Evolutionary conservation across 768 basidiomycete genomes (phyloP).

Genomic region (Postia placenta): DNA sequence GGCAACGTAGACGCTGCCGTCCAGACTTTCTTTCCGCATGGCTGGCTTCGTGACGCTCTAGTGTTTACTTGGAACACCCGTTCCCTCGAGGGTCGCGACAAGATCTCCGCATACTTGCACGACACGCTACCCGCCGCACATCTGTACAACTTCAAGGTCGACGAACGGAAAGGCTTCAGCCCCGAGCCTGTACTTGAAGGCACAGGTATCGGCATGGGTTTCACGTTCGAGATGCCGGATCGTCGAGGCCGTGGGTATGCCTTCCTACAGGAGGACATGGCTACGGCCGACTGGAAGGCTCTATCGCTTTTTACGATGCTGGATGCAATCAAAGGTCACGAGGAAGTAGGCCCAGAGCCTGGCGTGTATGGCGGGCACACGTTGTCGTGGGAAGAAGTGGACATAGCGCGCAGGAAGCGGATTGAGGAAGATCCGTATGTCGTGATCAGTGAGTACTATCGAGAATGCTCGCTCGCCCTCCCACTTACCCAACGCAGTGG

Average conservation of each 20-base stretch:
- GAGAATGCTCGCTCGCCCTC: background rate
- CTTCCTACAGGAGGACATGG: slow-evolving; percentile 21
- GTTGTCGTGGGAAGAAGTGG: slow-evolving; percentile 22
- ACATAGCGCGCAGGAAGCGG: slow-evolving; percentile 24
- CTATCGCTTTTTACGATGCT: slow-evolving; percentile 13
- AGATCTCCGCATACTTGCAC: slow-evolving; percentile 28
- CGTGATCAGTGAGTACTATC: slow-evolving; percentile 30
- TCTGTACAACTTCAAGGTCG: slow-evolving; percentile 19
- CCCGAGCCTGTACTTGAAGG: slow-evolving; percentile 4
- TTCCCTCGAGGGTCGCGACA: slow-evolving; percentile 27
- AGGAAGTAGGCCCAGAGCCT: slow-evolving; percentile 25
- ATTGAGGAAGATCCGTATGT: slow-evolving; percentile 35
- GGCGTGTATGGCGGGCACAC: slow-evolving; percentile 31
- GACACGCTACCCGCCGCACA: slow-evolving; percentile 16
- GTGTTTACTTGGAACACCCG: slow-evolving; percentile 39
- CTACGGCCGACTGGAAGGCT: slow-evolving; percentile 29
- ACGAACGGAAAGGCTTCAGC: slow-evolving; percentile 6
- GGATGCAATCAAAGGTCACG: slow-evolving; percentile 27
- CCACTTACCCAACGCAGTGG: slow-evolving; percentile 25
- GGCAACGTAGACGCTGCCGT: slow-evolving; percentile 19
- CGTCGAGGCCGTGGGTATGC: slow-evolving; percentile 30
- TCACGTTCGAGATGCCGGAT: slow-evolving; percentile 30
- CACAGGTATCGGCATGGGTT: slow-evolving; percentile 19
- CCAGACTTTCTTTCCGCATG: slow-evolving; percentile 26
- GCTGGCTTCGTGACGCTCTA: slow-evolving; percentile 38